A percentile compares a stretch with the other conserved stretches of the same genome.
phyloP scores from a whole-genome alignment of 768 basidiomycete genomes.

The Boletus barrowsii region DNA sequence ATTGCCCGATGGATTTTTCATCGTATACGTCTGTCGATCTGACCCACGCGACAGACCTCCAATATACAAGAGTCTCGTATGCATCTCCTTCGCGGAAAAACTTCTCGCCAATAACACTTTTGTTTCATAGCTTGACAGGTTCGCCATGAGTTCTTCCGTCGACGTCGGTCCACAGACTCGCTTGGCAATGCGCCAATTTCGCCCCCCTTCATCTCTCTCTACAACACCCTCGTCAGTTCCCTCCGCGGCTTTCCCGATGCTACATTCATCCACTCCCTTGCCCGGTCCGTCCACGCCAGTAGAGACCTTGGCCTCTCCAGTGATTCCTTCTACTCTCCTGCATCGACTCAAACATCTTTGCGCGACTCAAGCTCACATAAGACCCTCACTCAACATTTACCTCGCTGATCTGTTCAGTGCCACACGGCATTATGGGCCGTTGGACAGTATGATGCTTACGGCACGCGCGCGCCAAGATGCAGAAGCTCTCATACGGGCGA shows the following conservation, averaged over 20 bases:
- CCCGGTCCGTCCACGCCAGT: conserved; percentile 28
- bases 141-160: conserved; percentile 71
- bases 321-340: conserved; percentile 32
- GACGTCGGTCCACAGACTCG: conserved; percentile 43
- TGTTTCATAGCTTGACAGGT: conserved; percentile 61
- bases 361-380: conserved; percentile 41
- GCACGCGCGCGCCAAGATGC: conserved; percentile 59
- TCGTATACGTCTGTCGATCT: conserved; percentile 68
- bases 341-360: conserved; percentile 26
- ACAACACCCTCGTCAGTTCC: conserved; percentile 28
- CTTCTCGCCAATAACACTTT: not conserved
- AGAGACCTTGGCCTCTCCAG: conserved; percentile 17
- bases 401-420: conserved; percentile 73
- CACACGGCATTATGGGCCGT: conserved; percentile 62
- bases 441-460: conserved; percentile 70
- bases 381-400: conserved; percentile 57
- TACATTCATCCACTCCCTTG: conserved; percentile 9
- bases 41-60: conserved; percentile 63
- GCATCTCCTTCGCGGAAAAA: conserved; percentile 20
- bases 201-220: conserved; percentile 28
- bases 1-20: conserved; percentile 62
- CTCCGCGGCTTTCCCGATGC: conserved; percentile 25
- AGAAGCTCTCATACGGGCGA: conserved; percentile 63
- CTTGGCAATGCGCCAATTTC: conserved; percentile 32
- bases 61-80: conserved; percentile 63